phyloP scores from a whole-genome alignment of 305 asterid genomes.

The Solanum hybrid region DNA sequence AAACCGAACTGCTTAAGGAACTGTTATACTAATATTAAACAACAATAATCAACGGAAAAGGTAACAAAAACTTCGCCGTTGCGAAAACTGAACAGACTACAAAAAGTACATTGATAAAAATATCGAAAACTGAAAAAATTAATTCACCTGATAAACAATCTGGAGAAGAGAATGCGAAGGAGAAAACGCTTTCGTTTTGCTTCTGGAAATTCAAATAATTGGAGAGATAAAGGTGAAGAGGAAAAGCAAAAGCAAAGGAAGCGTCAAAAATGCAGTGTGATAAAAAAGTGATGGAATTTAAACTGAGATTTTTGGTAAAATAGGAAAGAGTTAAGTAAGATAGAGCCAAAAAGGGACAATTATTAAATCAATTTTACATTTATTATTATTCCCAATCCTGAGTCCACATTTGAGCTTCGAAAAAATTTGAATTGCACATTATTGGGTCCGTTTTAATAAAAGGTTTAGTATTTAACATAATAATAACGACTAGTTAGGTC shows the following conservation, averaged over 20 bases:
- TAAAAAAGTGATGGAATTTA: background rate
- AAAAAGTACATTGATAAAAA: background rate
- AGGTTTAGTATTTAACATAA: background rate
- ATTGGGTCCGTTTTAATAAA: background rate
- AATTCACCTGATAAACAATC: background rate
- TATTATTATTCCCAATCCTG: background rate
- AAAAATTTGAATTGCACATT: background rate
- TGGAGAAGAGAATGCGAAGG: background rate
- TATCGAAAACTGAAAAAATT: background rate
- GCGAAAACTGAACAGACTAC: background rate
- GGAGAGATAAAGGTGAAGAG: slow-evolving; percentile 1
- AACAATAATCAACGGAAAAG: background rate
- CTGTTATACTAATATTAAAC: background rate
- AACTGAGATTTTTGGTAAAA: background rate
- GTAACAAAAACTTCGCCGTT: background rate
- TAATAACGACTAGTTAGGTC: background rate
- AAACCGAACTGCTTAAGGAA: background rate
- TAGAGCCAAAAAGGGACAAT: background rate
- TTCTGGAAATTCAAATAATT: slow-evolving; percentile 3
- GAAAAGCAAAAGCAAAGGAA: background rate
- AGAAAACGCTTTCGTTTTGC: background rate
- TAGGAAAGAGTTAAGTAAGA: background rate
- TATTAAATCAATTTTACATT: background rate
- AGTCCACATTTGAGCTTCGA: background rate
- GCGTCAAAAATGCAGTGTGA: slow-evolving; percentile 10